These are phyloP conservation scores for Aphanomyces invadans DNA, from an alignment of 352 stramenopile species.

Conservation along the genomic window DNA sequence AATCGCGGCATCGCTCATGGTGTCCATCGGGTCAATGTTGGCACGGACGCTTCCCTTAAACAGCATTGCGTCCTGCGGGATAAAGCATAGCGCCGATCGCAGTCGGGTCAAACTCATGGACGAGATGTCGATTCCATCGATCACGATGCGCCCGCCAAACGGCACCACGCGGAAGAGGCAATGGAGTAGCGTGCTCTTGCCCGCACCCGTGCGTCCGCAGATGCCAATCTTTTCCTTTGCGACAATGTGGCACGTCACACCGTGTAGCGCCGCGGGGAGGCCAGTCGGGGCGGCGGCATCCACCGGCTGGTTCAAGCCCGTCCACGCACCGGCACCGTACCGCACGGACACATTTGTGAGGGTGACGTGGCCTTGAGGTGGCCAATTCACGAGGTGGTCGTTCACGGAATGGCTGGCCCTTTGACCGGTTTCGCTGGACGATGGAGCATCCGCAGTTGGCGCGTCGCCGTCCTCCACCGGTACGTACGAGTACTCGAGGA, in stretches of 20 bases:
- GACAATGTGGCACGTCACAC: conserved; percentile 40
- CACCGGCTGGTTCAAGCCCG: background rate
- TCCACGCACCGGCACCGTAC: conserved; percentile 27
- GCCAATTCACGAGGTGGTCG: conserved; percentile 31
- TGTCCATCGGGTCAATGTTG: conserved; percentile 69
- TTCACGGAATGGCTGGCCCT: no score
- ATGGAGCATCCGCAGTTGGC: no score
- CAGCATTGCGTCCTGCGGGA: conserved; percentile 76
- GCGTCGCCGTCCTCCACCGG: conserved; percentile 38
- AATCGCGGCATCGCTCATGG: conserved; percentile 39
- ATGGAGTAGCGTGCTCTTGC: conserved; percentile 85
- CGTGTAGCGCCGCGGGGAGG: conserved; percentile 31
- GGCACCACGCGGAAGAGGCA: conserved; percentile 65
- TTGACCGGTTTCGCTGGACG: conserved; percentile 14
- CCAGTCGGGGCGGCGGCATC: conserved; percentile 5
- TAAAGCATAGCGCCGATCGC: conserved; percentile 62
- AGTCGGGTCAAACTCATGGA: conserved; percentile 54
- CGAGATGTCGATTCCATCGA: conserved; percentile 66
- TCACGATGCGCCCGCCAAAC: conserved; percentile 51
- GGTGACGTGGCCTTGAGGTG: conserved; percentile 40
- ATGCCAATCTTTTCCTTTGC: conserved; percentile 69
- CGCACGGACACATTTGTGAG: conserved; percentile 46
- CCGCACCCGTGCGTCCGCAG: conserved; percentile 81
- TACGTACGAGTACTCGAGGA: conserved; percentile 72
- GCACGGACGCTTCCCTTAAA: conserved; percentile 74